Conservation (phyloP, 2,329 filamentous ascomycete genomes). For the Microsporum ferrugineum region DNA sequence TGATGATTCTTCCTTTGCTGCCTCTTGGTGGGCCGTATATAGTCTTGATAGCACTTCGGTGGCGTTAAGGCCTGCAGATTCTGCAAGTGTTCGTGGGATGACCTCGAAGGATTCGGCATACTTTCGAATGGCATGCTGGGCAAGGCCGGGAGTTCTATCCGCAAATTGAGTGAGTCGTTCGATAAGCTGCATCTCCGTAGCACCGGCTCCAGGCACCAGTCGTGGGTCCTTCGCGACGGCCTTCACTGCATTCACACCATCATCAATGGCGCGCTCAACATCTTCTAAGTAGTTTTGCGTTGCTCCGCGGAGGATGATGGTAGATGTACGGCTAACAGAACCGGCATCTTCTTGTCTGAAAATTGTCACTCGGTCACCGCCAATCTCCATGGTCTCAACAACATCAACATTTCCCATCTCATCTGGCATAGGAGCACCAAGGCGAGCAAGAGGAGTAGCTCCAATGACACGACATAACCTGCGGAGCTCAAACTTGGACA, state of each 20-base stretch:
- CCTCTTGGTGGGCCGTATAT: slow-evolving; percentile 76
- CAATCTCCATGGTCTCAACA: slow-evolving; percentile 95
- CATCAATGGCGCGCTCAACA: slow-evolving; percentile 90
- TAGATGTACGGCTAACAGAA: slow-evolving; percentile 83
- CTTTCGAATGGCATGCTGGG: slow-evolving; percentile 95
- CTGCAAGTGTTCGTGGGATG: slow-evolving; percentile 81
- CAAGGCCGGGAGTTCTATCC: slow-evolving; percentile 82
- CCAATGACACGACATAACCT: slow-evolving; percentile 91
- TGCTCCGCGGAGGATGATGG: slow-evolving; percentile 83
- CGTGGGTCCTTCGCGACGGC: slow-evolving; percentile 89
- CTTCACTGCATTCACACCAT: slow-evolving; percentile 97
- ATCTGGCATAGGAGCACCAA: slow-evolving; percentile 98
- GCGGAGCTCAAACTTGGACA: slow-evolving; percentile 95
- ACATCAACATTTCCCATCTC: slow-evolving; percentile 94
- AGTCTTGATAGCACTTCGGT: slow-evolving; percentile 90
- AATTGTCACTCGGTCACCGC: slow-evolving; percentile 93
- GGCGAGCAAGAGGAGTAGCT: slow-evolving; percentile 85
- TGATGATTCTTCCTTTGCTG: slow-evolving; percentile 33
- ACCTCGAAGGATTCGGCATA: slow-evolving; percentile 97
- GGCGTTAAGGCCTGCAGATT: slow-evolving; percentile 89
- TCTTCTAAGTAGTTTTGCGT: slow-evolving; percentile 98
- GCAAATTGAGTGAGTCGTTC: slow-evolving; percentile 83
- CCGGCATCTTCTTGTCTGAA: slow-evolving; percentile 78
- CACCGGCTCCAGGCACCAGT: slow-evolving; percentile 85
- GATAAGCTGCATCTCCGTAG: slow-evolving; percentile 85